A percentile compares a stretch with the other conserved stretches of the same genome.
Evolutionary conservation across 2,329 filamentous ascomycete genomes (phyloP).

Genomic region (Epichloe baconii): DNA sequence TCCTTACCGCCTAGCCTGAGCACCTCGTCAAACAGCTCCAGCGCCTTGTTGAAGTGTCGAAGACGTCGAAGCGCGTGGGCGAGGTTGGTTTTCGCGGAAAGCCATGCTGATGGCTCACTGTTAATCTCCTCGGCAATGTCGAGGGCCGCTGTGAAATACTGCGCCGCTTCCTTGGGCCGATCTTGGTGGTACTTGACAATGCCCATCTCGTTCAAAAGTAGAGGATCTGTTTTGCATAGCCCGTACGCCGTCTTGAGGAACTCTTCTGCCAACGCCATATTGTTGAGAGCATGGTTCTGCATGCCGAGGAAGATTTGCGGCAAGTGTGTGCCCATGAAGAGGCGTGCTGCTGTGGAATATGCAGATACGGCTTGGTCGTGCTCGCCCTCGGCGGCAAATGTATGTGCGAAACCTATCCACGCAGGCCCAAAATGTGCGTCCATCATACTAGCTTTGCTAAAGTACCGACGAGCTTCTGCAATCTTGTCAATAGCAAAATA

Average conservation of each 20-base stretch:
- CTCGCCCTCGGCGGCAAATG: conserved; percentile 92
- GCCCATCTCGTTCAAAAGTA: conserved; percentile 90
- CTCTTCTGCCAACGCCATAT: conserved; percentile 85
- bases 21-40: conserved; percentile 77
- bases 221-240: conserved; percentile 70
- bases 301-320: conserved; percentile 94
- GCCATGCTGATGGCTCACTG: conserved; percentile 68
- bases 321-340: conserved; percentile 94
- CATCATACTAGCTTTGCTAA: conserved; percentile 95
- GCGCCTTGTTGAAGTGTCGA: conserved; percentile 54
- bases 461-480: conserved; percentile 86
- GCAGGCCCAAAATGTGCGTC: conserved; percentile 94
- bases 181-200: conserved; percentile 92
- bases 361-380: conserved; percentile 97
- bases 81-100: conserved; percentile 76
- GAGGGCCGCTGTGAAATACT: conserved; percentile 67
- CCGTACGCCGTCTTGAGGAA: conserved; percentile 83
- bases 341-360: conserved; percentile 83
- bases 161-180: conserved; percentile 59
- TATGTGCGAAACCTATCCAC: conserved; percentile 98
- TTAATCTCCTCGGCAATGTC: conserved; percentile 67
- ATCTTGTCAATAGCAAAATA: conserved; percentile 84
- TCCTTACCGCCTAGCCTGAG: conserved; percentile 72
- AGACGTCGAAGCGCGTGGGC: conserved; percentile 74
- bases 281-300: conserved; percentile 95